Conservation (phyloP, 1,284 basidiomycete species). For the Cryptococcus sp. region DNA sequence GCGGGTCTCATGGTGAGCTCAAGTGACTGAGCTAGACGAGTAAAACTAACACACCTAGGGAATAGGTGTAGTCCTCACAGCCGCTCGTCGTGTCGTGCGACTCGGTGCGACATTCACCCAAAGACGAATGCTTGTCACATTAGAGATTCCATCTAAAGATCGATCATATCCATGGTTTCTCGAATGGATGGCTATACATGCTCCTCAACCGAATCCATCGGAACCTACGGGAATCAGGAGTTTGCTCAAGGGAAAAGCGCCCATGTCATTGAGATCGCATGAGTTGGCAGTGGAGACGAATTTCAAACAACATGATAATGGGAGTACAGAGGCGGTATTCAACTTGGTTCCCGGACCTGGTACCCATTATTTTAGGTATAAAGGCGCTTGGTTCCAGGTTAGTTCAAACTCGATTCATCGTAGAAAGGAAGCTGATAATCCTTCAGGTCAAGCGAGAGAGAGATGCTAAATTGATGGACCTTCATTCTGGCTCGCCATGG, state of each 20-base stretch:
- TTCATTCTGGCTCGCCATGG: constrained; percentile 90
- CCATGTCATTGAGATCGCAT: constrained; percentile 68
- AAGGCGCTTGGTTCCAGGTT: constrained; percentile 80
- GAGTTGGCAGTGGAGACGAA: constrained; percentile 92
- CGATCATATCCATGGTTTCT: constrained; percentile 95
- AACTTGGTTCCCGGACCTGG: constrained; percentile 93
- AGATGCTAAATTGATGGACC: constrained; percentile 83
- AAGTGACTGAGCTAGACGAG: background rate
- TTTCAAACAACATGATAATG: constrained; percentile 81
- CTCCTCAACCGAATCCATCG: constrained; percentile 7
- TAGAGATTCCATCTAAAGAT: constrained; percentile 97
- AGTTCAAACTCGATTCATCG: background rate
- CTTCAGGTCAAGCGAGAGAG: constrained; percentile 84
- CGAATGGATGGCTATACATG: constrained; percentile 76
- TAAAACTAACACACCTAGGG: constrained; percentile 55
- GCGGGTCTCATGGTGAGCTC: constrained; percentile 83
- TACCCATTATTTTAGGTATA: constrained; percentile 86
- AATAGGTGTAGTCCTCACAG: constrained; percentile 73
- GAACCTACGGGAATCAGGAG: constrained; percentile 16
- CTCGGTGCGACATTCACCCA: constrained; percentile 72
- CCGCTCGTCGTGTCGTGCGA: constrained; percentile 65
- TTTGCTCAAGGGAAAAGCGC: constrained; percentile 34
- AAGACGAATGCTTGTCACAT: constrained; percentile 83
- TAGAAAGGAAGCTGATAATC: background rate
- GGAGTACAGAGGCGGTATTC: constrained; percentile 79